Evolutionary conservation across 129 eudicot species (phyloP), one percentile per base, ranked within the genome.

Genomic region (Helianthus annuus): DNA sequence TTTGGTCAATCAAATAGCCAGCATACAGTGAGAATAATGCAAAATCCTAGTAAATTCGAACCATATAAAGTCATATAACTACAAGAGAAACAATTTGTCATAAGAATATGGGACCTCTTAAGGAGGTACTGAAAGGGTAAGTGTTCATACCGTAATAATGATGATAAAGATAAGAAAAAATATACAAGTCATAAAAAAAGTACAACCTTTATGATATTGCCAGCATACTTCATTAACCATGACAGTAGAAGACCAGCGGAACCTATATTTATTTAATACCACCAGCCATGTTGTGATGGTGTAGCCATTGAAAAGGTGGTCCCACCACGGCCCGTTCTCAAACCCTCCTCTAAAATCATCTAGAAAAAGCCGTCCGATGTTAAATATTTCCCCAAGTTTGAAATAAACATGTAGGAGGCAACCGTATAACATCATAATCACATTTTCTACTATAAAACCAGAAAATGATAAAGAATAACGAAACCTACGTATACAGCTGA

Each of bases 211-310:
- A 91, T 92, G 68, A 88, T 91, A 77, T 91, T 91, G 85, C 90
- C 99, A 0, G 99, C 97, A 84, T 90, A 90, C 82, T 95, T 95
- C 99, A 95, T 95, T 17, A 95, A 80, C 99, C 99, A 93, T 11
- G 98, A 93, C 68, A 93, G 95, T 11, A 93, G 65, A 55, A 93
- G 83, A 64, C 98, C 98, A 78, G 98, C 85, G 38, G 97, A 89
- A 10, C 93, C 98, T 44, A 95, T 27, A 0, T 27, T 27, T 81
- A 85, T 95, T 90, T 48, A 90, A 66, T 71, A 95, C 99, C 72
- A 95, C 97, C 76, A 90, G 60, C 97, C 99, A 90, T 71, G 99
- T 95, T 64, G 88, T 81, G 48, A 88, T 59, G 36, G 78, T 90
- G 85, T 95, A 90, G 38, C 97, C 99, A 80, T 84, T 82, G 22